Base-by-base conservation (phyloP, 768 basidiomycete species). In the Dendrothele bispora region DNA sequence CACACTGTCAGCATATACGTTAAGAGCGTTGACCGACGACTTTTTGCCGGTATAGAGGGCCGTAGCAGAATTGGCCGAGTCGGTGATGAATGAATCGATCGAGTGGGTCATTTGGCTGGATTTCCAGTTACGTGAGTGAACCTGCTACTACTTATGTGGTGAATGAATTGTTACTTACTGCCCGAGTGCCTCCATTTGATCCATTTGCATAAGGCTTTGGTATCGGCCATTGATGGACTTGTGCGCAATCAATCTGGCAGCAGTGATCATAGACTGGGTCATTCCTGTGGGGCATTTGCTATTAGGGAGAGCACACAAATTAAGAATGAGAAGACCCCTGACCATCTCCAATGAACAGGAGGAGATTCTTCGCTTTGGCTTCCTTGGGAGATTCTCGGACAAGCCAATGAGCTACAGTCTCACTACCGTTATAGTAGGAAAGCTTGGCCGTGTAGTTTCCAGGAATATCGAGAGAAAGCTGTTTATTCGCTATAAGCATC, bases 301-400 rank as follows among this genome's bases (percentile, higher is more conserved):
- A 39, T 12, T 21, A 39, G 10, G n/a, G n/a, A n/a, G n/a, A 10
- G 10, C 11, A 12, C 12, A 21, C 11, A 39, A 43, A 25, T 26
- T 12, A 30, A 18, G 26, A 43, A 39, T 40, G 15, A 27, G 7
- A 48, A 62, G 18, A 36, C n/a, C n/a, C n/a, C n/a, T n/a, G n/a
- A 73, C 73, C 73, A 65, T 75, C 73, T 15, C 73, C 73, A 38
- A 75, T 72, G 67, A 74, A 74, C 52, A 74, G 63, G 17, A 73
- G 56, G 26, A 71, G 70, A 49, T 74, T 74, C 60, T 72, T 74
- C 11, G 73, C 72, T 52, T 61, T 64, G 43, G 69, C 61, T 39
- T 55, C 60, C 10, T 51, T 64, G 18, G 63, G 50, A 18, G 71
- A 62, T 49, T 66, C 50, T 22, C 70, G 64, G 5, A 73, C 73